Evolutionary conservation across 192 early-diverging fungal genomes (phyloP).

Genomic region (Backusella westeae): DNA sequence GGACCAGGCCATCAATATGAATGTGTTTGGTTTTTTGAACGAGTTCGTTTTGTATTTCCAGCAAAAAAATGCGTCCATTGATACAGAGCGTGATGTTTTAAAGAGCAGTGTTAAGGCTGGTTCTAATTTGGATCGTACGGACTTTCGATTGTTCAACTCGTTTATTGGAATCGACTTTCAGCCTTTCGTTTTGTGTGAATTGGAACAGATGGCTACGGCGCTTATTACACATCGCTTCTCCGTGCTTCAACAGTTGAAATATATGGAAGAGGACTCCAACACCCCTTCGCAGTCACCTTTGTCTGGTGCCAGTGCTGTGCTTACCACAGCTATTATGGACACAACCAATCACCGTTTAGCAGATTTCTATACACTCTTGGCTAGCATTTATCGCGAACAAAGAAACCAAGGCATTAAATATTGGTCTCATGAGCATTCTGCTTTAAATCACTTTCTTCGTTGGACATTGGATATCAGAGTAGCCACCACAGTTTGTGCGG

Average conservation of each 20-base stretch:
- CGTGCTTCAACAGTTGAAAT: slow-evolving; percentile 58
- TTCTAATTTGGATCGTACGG: not conserved
- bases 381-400: slow-evolving; percentile 69
- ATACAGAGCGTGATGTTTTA: not conserved
- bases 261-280: slow-evolving; percentile 67
- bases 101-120: not conserved
- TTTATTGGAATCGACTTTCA: slow-evolving; percentile 37
- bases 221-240: slow-evolving; percentile 59
- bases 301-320: not conserved
- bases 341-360: slow-evolving; percentile 50
- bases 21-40: slow-evolving; percentile 63
- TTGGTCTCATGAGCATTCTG: slow-evolving; percentile 57
- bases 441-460: slow-evolving; percentile 59
- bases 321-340: slow-evolving; percentile 13
- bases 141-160: not conserved
- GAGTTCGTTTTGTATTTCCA: slow-evolving; percentile 57
- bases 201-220: slow-evolving; percentile 48
- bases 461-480: slow-evolving; percentile 63
- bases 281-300: slow-evolving; percentile 1
- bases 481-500: slow-evolving; percentile 61
- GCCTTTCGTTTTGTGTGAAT: slow-evolving; percentile 48
- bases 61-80: slow-evolving; percentile 4
- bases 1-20: slow-evolving; percentile 52
- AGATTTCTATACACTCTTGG: slow-evolving; percentile 70
- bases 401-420: slow-evolving; percentile 75